phyloP scores from a whole-genome alignment of 768 basidiomycete species.

The Butyriboletus loyo region DNA sequence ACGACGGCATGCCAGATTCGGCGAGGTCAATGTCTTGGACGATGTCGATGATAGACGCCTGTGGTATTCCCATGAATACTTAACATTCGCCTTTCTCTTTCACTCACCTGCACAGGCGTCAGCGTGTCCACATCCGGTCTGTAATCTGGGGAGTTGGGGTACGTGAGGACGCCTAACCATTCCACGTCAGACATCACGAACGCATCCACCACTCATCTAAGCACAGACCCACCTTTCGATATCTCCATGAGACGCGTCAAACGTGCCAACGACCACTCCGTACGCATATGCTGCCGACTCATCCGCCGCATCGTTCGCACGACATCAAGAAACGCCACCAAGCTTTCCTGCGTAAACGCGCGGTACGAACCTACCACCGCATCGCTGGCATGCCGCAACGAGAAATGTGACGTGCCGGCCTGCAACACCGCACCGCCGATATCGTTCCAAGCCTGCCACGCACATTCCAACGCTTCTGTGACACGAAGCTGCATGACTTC shows the following conservation, averaged over 20 bases:
- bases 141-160: slow-evolving; percentile 80
- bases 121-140: slow-evolving; percentile 83
- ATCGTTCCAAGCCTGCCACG: slow-evolving; percentile 67
- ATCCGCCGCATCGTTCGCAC: slow-evolving; percentile 57
- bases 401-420: slow-evolving; percentile 15
- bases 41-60: slow-evolving; percentile 73
- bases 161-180: slow-evolving; percentile 66
- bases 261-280: slow-evolving; percentile 65
- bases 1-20: slow-evolving; percentile 58
- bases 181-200: neutral
- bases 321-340: slow-evolving; percentile 77
- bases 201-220: neutral
- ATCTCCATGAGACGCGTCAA: slow-evolving; percentile 71
- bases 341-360: slow-evolving; percentile 62
- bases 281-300: slow-evolving; percentile 42
- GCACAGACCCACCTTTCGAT: slow-evolving; percentile 55
- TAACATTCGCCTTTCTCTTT: neutral
- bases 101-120: slow-evolving; percentile 70
- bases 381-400: slow-evolving; percentile 9
- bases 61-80: slow-evolving; percentile 12
- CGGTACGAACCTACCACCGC: slow-evolving; percentile 1
- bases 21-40: slow-evolving; percentile 66
- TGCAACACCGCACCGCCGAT: slow-evolving; percentile 56
- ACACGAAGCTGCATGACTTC: slow-evolving; percentile 36
- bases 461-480: slow-evolving; percentile 51